These are phyloP conservation scores for Aspergillus terreus DNA, from an alignment of 2,329 filamentous ascomycete species.

Conservation along the genomic window DNA sequence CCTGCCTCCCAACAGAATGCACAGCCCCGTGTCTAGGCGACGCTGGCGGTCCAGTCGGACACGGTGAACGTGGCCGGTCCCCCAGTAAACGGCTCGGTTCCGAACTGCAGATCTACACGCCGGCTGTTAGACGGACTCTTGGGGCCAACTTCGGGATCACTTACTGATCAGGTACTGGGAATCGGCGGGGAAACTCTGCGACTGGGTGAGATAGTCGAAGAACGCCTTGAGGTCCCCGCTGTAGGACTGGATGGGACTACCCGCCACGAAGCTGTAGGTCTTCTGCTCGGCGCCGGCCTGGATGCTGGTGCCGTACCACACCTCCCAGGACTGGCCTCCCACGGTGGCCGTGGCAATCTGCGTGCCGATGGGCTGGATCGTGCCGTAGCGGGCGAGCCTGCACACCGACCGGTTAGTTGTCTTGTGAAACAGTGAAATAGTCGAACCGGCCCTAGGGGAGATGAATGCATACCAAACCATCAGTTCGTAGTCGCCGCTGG, in stretches of 20 bases:
- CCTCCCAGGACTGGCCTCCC: constrained; percentile 49
- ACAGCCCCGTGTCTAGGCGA: no score
- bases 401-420: no score
- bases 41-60: no score
- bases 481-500: constrained; percentile 52
- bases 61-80: no score
- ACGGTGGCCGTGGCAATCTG: constrained; percentile 50
- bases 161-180: constrained; percentile 50
- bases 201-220: constrained; percentile 49
- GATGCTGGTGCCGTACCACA: constrained; percentile 52
- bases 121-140: background rate
- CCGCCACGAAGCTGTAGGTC: constrained; percentile 56
- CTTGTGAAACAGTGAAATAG: no score
- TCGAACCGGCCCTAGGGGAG: no score
- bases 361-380: constrained; percentile 52
- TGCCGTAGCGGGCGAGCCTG: constrained; percentile 47
- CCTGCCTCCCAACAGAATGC: no score
- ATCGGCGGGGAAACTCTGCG: constrained; percentile 43
- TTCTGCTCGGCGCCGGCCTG: constrained; percentile 41
- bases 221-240: constrained; percentile 56
- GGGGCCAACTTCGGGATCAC: constrained; percentile 9
- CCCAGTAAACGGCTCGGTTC: constrained; percentile 56
- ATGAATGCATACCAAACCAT: constrained; percentile 54
- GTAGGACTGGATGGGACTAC: constrained; percentile 44
- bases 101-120: constrained; percentile 33